Evolutionary conservation across 1,284 basidiomycete species (phyloP).

Genomic region (Irpex rosettiformis): DNA sequence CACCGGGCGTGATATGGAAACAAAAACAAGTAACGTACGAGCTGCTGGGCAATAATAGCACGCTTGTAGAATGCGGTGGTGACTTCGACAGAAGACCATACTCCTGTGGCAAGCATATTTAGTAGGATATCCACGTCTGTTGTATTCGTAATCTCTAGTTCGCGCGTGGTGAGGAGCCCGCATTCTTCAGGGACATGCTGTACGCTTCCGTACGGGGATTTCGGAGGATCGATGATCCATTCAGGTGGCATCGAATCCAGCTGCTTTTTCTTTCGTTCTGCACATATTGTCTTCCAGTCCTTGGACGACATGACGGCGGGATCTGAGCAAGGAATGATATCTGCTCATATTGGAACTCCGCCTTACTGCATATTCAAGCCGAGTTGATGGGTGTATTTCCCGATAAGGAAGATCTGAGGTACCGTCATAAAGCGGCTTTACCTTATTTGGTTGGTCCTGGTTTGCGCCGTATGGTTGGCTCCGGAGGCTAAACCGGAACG

Average conservation of each 20-base stretch:
- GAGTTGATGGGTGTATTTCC: background rate
- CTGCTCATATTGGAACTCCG: background rate
- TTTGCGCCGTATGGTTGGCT: background rate
- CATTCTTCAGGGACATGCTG: constrained; percentile 51
- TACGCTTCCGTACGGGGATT: constrained; percentile 47
- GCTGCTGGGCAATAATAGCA: constrained; percentile 77
- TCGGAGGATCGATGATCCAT: constrained; percentile 49
- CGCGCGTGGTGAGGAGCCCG: constrained; percentile 55
- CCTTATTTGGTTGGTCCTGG: background rate
- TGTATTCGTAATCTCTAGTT: constrained; percentile 66
- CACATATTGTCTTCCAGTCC: constrained; percentile 49
- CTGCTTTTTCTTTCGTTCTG: constrained; percentile 50
- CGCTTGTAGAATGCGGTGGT: constrained; percentile 78
- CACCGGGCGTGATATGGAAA: background rate
- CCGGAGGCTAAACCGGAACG: background rate
- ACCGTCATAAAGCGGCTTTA: background rate
- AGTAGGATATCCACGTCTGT: constrained; percentile 46
- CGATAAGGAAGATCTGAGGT: background rate
- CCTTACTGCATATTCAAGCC: background rate
- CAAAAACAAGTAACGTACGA: constrained; percentile 43
- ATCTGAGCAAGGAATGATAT: background rate
- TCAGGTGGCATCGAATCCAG: constrained; percentile 54
- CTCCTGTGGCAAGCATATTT: constrained; percentile 41
- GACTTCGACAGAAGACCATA: constrained; percentile 64
- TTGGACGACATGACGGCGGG: constrained; percentile 13